Conservation (phyloP, 139 green algal species). For the Yamagishiella unicocca region DNA sequence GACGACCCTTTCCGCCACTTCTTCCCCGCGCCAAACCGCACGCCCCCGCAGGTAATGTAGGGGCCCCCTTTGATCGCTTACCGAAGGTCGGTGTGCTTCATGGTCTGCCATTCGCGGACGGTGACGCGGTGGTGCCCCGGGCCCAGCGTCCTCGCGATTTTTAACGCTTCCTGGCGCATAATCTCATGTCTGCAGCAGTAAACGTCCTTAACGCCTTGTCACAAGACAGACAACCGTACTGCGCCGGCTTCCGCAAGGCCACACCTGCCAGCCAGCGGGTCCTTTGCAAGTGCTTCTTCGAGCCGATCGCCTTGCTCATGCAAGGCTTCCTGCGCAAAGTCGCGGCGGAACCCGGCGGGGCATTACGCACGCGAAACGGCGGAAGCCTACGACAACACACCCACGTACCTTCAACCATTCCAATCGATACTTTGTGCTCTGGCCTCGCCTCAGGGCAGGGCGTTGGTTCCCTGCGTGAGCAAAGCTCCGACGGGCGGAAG, state of each 20-base stretch:
- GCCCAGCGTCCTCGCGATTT: neutral
- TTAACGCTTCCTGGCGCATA: conserved; percentile 15
- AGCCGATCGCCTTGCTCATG: conserved; percentile 31
- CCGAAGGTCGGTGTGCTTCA: conserved; percentile 52
- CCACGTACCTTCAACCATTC: conserved; percentile 48
- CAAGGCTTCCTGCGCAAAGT: conserved; percentile 19
- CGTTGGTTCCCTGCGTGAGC: conserved; percentile 19
- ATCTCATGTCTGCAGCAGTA: conserved; percentile 47
- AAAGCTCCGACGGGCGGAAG: neutral
- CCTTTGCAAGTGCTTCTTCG: conserved; percentile 49
- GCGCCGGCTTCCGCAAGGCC: no score
- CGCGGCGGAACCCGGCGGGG: neutral
- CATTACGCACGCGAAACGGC: no score
- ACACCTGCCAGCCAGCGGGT: conserved; percentile 47
- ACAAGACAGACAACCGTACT: neutral
- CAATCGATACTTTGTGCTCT: neutral
- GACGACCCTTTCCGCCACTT: no score
- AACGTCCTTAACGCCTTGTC: no score
- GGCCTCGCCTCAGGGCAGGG: neutral
- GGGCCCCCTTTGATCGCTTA: no score
- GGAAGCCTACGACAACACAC: neutral
- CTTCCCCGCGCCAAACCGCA: no score
- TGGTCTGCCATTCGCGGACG: conserved; percentile 51
- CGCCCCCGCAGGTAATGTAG: no score
- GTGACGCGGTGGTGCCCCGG: neutral